A percentile compares a stretch with the other conserved stretches of the same genome.
Evolutionary conservation across 2,329 filamentous ascomycete species (phyloP).

Genomic region (Pseudogymnoascus sp.): DNA sequence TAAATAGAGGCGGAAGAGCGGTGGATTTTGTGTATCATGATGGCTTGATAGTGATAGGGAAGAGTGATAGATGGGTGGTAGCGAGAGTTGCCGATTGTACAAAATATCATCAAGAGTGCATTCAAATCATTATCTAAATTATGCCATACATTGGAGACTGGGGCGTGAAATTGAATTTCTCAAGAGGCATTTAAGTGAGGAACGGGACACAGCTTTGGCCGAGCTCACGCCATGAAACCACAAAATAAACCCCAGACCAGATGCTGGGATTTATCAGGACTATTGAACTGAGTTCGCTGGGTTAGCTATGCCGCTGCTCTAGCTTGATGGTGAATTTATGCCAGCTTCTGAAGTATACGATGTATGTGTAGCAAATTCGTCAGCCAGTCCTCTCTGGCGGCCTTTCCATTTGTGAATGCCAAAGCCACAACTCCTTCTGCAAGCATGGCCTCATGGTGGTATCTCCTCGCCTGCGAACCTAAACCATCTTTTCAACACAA

Average conservation of each 20-base stretch:
- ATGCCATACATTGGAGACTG: neutral
- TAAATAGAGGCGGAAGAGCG: slow-evolving; percentile 24
- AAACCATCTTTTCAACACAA: slow-evolving; percentile 60
- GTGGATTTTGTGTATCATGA: slow-evolving; percentile 11
- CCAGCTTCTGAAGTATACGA: neutral
- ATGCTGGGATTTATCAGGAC: neutral
- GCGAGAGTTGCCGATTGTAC: slow-evolving; percentile 11
- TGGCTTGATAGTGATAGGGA: slow-evolving; percentile 11
- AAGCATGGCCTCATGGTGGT: neutral
- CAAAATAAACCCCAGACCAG: neutral
- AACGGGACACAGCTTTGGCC: neutral
- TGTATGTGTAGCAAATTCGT: neutral
- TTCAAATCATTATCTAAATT: neutral
- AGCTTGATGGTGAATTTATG: neutral
- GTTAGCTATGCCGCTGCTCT: neutral
- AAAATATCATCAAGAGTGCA: slow-evolving; percentile 11
- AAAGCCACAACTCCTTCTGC: neutral
- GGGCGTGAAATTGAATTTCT: neutral
- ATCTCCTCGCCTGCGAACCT: slow-evolving; percentile 29
- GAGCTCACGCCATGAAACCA: neutral
- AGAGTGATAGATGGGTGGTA: slow-evolving; percentile 8
- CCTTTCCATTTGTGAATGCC: neutral
- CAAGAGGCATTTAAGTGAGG: neutral
- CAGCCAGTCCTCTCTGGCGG: neutral
- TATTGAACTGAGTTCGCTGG: neutral